Base-by-base conservation (phyloP, 805 yeast genomes). In the Zygosaccharomyces rouxii region DNA sequence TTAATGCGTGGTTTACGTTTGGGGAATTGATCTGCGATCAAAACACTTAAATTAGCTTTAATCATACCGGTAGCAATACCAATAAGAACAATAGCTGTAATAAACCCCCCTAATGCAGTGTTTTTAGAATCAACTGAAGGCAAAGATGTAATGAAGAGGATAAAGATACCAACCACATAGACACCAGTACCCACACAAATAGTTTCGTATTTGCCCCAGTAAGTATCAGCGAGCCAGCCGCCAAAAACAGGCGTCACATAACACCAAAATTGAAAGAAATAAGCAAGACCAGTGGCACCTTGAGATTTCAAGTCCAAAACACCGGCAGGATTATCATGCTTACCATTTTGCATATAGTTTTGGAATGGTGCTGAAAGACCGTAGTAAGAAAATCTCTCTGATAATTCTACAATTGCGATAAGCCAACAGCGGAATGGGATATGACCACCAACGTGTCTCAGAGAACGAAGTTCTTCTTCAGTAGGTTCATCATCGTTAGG, bases 1-100 rank as follows among this genome's bases (percentile, higher is more conserved):
- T 74, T 76, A 47, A 86, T 78, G 44, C 76, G 79, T 53, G 81
- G 84, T 55, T 76, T 74, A 49, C 77, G 71, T 62, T 80, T 77
- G 39, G 83, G 81, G 62, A 78, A 81, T 68, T 83, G 88, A 59
- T 83, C 87, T 66, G 89, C 90, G 63, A 86, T 80, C 63, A 86
- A 73, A 22, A 65, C 68, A 4, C 89, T 79, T 26, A 86, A 80
- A 58, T 86, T 85, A 35, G 89, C 75, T 65, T 86, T 86, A 63
- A 86, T 86, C 57, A 89, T 84, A 60, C 94, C 94, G 28, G 94
- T 83, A 35, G 89, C 92, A 35, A 84, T 57, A 56, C 92, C 92
- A 58, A 86, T 78, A 46, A 80, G 62, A 50, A 71, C 52, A 43
- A 71, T 67, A 23, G 72, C 53, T 14, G 63, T 60, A 47, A 70